A percentile compares a stretch with the other conserved stretches of the same genome.
Evolutionary conservation across 495 filamentous ascomycete species (phyloP).

Genomic region (Tetracladium setigerum): DNA sequence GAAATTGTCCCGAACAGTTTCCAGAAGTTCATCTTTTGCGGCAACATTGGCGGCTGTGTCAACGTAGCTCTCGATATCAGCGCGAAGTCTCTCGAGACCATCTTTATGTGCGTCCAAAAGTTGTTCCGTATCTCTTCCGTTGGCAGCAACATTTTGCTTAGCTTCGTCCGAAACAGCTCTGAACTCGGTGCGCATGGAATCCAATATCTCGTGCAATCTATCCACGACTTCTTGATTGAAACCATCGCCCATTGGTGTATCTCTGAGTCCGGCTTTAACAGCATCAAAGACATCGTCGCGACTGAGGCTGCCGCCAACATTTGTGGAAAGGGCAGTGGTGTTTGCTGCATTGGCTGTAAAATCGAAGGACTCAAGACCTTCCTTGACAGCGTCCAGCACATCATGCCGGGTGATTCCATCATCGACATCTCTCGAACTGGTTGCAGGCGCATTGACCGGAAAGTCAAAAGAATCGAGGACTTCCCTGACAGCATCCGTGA

Average conservation of each 20-base stretch:
- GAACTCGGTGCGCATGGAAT: conserved; percentile 63
- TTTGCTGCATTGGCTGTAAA: conserved; percentile 20
- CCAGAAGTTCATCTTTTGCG: conserved; percentile 70
- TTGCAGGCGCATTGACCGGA: conserved; percentile 31
- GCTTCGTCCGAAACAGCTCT: conserved; percentile 51
- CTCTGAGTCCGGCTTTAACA: conserved; percentile 53
- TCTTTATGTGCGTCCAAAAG: conserved; percentile 80
- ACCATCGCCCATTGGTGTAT: conserved; percentile 33
- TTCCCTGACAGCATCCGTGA: conserved; percentile 69
- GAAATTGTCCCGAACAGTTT: conserved; percentile 63
- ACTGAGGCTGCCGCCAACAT: conserved; percentile 6
- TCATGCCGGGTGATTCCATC: conserved; percentile 48
- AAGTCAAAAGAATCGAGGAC: conserved; percentile 65
- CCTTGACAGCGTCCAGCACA: conserved; percentile 42
- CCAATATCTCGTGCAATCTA: conserved; percentile 65
- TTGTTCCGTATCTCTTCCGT: conserved; percentile 70
- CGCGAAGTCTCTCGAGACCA: conserved; percentile 71
- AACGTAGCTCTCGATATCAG: conserved; percentile 74
- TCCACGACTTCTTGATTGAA: conserved; percentile 62
- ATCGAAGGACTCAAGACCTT: conserved; percentile 36
- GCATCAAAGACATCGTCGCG: conserved; percentile 58
- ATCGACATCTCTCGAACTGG: conserved; percentile 49
- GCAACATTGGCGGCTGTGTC: conserved; percentile 57
- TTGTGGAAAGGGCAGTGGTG: conserved; percentile 10
- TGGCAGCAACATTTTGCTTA: conserved; percentile 66